Percentiles rank a stretch among this genome's conserved stretches.
These are phyloP conservation scores for Neospermospora avenae DNA, from an alignment of 2,329 filamentous ascomycete species.

Conservation along the genomic window DNA sequence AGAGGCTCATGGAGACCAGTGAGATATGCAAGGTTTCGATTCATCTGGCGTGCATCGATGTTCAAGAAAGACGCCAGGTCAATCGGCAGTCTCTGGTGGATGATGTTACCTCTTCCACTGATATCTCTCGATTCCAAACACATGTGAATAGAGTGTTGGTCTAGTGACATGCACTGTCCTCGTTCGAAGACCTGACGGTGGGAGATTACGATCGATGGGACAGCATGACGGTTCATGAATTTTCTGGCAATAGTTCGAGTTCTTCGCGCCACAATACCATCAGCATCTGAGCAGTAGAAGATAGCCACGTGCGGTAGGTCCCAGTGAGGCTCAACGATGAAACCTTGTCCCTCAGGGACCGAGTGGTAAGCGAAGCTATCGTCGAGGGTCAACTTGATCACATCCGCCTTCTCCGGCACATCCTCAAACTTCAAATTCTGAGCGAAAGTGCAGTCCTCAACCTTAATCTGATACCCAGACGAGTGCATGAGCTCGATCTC, in stretches of 20 bases:
- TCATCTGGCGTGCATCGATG: constrained; percentile 51
- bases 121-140: constrained; percentile 44
- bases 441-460: constrained; percentile 47
- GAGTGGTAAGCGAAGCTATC: constrained; percentile 39
- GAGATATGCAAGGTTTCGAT: constrained; percentile 49
- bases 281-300: constrained; percentile 46
- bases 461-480: constrained; percentile 49
- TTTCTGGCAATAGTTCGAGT: constrained; percentile 44
- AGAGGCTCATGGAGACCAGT: constrained; percentile 37
- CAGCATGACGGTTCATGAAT: constrained; percentile 45
- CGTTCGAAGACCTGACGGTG: constrained; percentile 41
- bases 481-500: constrained; percentile 52
- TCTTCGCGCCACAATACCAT: constrained; percentile 38
- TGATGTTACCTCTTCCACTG: constrained; percentile 34
- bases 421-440: constrained; percentile 34
- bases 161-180: constrained; percentile 36
- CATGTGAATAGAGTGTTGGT: constrained; percentile 45
- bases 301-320: constrained; percentile 48
- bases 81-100: constrained; percentile 45
- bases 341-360: constrained; percentile 35
- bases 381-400: constrained; percentile 38
- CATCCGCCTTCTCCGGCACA: constrained; percentile 38
- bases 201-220: constrained; percentile 49
- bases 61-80: constrained; percentile 48
- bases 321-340: constrained; percentile 43